Conservation (phyloP, 768 basidiomycete genomes). For the Pleurotus salmoneostramineus region DNA sequence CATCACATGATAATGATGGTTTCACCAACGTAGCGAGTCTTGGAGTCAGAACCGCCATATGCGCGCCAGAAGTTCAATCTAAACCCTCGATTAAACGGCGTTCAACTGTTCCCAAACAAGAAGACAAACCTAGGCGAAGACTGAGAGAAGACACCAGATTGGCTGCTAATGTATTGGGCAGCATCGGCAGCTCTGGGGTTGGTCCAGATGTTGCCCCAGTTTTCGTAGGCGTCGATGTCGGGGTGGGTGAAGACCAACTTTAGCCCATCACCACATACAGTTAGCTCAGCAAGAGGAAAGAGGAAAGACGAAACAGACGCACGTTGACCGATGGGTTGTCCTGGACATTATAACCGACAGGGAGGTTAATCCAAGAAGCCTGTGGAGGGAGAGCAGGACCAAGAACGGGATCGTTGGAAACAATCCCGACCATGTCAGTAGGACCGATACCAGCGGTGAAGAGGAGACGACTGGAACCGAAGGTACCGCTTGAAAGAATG, state of each 20-base stretch:
- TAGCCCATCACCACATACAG: not conserved
- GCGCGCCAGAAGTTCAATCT: conserved; percentile 61
- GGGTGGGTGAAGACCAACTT: conserved; percentile 65
- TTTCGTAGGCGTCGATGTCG: conserved; percentile 59
- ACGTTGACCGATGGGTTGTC: conserved; percentile 67
- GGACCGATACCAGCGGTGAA: conserved; percentile 64
- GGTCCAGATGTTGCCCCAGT: conserved; percentile 57
- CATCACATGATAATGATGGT: not conserved
- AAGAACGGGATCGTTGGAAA: conserved; percentile 39
- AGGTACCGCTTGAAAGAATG: conserved; percentile 54
- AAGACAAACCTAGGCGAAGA: conserved; percentile 46
- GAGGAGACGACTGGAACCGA: conserved; percentile 52
- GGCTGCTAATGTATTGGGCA: conserved; percentile 44
- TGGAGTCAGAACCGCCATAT: conserved; percentile 38
- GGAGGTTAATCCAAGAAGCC: conserved; percentile 52
- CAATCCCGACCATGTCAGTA: conserved; percentile 50
- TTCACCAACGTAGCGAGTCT: conserved; percentile 33
- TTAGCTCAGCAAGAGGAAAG: not conserved
- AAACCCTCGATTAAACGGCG: too few species aligned
- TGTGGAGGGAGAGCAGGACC: conserved; percentile 45
- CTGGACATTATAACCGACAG: conserved; percentile 51
- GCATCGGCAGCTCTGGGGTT: conserved; percentile 53
- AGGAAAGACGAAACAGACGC: conserved; percentile 14
- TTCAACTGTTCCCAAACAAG: too few species aligned
- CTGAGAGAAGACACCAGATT: conserved; percentile 53